Base-by-base conservation (phyloP, 2,329 filamentous ascomycete species). In the Cucurbitaria berberidis region DNA sequence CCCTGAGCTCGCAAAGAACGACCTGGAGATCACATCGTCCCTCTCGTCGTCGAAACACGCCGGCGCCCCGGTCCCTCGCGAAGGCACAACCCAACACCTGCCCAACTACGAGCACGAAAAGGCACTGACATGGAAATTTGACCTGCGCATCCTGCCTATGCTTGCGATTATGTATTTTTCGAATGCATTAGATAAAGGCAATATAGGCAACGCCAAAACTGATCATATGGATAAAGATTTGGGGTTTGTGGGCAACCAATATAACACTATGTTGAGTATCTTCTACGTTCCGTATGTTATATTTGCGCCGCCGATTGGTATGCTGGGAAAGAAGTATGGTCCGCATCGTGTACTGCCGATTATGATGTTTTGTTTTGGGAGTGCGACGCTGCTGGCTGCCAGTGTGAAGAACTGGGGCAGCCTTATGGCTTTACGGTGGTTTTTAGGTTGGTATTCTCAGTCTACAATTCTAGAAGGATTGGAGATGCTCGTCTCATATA, bases 251-350 rank as follows among this genome's bases (percentile, higher is more conserved):
- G 71, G 75, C 0, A 81, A 85, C 57, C 82, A 90, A 68, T 90
- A 91, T 76, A 90, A 90, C 68, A 81, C 86, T 24, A 82, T 90
- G 42, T 74, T 91, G 30, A 45, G 61, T 42, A 86, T 92, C 59
- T 92, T 92, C 78, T 92, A 89, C 73, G 80, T 91, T 6, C 89
- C 89, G 0, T 91, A 89, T 68, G 88, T 90, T 30, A 67, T 91
- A 3, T 88, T 86, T 48, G 88, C 86, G 1, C 87, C 86, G 0
- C 84, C 86, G 1, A 73, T 90, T 34, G 80, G 78, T 11, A 87
- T 91, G 76, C 67, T 89, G 4, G 88, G 87, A 48, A 91, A 89
- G 76, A 86, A 83, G 55, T 88, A 81, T 64, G 86, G 87, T 0
- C 85, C 88, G 0, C 80, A 84, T 50, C 78, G 82, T 16, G 85